These are phyloP conservation scores for Solanum ossicruentum DNA, from an alignment of 257 asterid species.

Conservation along the genomic window DNA sequence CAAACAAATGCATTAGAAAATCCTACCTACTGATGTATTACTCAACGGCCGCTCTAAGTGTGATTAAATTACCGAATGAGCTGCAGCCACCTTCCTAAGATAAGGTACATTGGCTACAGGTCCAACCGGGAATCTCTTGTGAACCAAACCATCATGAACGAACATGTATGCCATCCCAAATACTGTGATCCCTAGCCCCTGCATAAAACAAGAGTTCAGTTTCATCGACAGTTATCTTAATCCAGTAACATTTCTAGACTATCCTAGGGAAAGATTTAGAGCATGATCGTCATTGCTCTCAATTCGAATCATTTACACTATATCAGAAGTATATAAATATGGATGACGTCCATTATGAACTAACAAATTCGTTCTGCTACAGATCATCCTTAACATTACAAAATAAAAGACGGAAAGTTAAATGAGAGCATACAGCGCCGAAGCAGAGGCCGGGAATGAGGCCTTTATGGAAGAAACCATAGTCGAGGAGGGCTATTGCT, in stretches of 20 bases:
- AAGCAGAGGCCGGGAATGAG: conserved; percentile 88
- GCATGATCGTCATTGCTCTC: background rate
- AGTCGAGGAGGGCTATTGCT: conserved; percentile 81
- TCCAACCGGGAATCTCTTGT: conserved; percentile 91
- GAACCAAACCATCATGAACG: conserved; percentile 97
- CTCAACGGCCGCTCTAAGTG: background rate
- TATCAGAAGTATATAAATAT: background rate
- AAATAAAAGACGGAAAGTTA: background rate
- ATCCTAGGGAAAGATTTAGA: background rate
- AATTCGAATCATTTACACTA: background rate
- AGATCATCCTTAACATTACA: background rate
- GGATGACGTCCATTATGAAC: background rate
- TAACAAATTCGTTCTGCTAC: background rate
- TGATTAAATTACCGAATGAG: conserved; percentile 57
- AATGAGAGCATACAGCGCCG: conserved; percentile 65
- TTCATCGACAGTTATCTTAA: background rate
- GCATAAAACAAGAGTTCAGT: background rate
- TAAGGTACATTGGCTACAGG: conserved; percentile 96
- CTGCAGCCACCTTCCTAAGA: conserved; percentile 76
- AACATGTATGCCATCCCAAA: conserved; percentile 99
- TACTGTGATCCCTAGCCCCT: conserved; percentile 96
- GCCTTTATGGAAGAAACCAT: conserved; percentile 89
- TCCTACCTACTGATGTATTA: background rate
- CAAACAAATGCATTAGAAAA: background rate
- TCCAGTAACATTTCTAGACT: background rate